Evolutionary conservation across 129 eudicot species (phyloP), one percentile per base, ranked within the genome.

Genomic region (Artemisia tridentata): DNA sequence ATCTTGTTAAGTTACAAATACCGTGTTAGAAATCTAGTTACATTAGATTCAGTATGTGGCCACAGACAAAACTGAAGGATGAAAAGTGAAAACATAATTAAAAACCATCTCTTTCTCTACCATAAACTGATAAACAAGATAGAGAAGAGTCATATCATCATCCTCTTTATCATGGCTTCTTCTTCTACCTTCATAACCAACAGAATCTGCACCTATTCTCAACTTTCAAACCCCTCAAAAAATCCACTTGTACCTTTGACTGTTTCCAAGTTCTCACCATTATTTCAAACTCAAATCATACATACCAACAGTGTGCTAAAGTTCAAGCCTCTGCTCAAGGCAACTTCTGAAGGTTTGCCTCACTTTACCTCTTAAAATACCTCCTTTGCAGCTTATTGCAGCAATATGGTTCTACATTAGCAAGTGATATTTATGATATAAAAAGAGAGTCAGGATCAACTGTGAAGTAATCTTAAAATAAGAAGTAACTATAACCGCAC

Each of bases 301-400:
- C 72, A 48, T 49, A 62, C 66, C 49, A 75, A 23, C 50, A 64
- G 62, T 60, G 64, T 46, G 61, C 25, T 73, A 50, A 68, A 77
- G 71, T 70, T 63, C 55, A 45, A 56, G 6, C 71, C 71, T 48
- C 71, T 80, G 65, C 67, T 73, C 34, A 57, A 72, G 3, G 82
- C 83, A 63, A 52, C 82, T 70, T 61, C 85, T 74, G 77, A 81
- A 72, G 81, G 79, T 72, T 69, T 60, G 25, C 48, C 23, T 51
- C 78, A 65, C 52, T 27, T 65, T 14, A 7, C 45, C 45, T 38
- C 7, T 6, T 34, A 34, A 34, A 5, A 34, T 34, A 38, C 45
- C 45, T 4, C 43, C 9, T 38, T 38, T 38, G 43, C 59, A 43
- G 29, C 29, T 72, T 48, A 49, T 73, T 61, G 9, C 19, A 13